Base-by-base conservation (phyloP, 2,329 filamentous ascomycete species). In the Colletotrichum phormii region DNA sequence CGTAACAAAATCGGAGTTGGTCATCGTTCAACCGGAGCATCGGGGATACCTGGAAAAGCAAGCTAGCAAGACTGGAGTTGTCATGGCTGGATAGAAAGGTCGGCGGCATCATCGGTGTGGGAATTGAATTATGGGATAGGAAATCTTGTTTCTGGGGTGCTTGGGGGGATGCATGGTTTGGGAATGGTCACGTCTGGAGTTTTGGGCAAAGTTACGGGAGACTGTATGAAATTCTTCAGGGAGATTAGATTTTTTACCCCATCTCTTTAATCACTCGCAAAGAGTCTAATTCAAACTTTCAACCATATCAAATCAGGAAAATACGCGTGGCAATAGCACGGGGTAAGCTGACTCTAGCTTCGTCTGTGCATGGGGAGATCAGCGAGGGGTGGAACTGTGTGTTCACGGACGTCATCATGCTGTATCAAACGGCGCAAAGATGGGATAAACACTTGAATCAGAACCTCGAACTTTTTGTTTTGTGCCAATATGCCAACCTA, bases 11-110 rank as follows among this genome's bases (percentile, higher is more conserved):
- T 51, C 26, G 61, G 60, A 62, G 46, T 42, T 73, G 61, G 49
- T 61, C 18, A 66, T 62, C 33, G 9, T 73, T 29, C 35, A 51
- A 18, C 71, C 71, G 29, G 71, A 71, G 35, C 61, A 70, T 29
- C 66, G 61, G 18, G 29, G 22, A 9, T 46, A 62, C 29, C 71
- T 73, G 18, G 60, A 73, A 51, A 65, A 65, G 24, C 71, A 71
- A 24, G 55, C 66, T 11, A 49, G 29, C n/a, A 73, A 71, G 31
- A 73, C 66, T 11, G 66, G 60, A 42, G 60, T 71, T 58, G 71
- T 65, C 29, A 70, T 61, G 15, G 26, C 71, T 24, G 60, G 55
- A 12, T 73, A 70, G 35, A 64, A 49, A 49, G 42, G 42, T 49
- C 42, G 18, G 18, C 3, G 18, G 18, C 42, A 49, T 49, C 42